These are phyloP conservation scores for Didymella glomerata DNA, from an alignment of 2,329 filamentous ascomycete species.

Conservation along the genomic window DNA sequence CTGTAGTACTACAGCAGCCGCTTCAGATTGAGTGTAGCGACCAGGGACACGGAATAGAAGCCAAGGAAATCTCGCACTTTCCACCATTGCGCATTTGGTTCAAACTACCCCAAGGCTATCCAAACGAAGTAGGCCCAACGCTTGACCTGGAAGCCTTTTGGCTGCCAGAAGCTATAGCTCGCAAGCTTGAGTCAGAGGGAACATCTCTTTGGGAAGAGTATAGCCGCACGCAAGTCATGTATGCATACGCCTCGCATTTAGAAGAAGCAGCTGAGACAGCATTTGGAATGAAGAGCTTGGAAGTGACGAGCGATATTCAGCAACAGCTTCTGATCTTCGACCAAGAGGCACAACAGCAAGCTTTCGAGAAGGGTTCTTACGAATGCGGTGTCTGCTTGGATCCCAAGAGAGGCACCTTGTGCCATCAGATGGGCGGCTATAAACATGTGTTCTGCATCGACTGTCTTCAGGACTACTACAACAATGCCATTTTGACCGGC, in stretches of 20 bases:
- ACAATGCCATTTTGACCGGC: conserved; percentile 5
- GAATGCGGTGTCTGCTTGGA: conserved; percentile 9
- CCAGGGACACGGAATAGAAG: background rate
- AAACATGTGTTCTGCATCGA: conserved; percentile 14
- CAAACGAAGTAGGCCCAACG: background rate
- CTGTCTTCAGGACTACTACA: conserved; percentile 11
- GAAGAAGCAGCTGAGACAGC: background rate
- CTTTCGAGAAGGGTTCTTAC: background rate
- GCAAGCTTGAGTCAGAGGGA: background rate
- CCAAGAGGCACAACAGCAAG: background rate
- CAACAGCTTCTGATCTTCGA: background rate
- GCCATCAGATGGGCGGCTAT: background rate
- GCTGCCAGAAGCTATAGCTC: background rate
- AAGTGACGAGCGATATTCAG: background rate
- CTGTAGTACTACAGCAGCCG: background rate
- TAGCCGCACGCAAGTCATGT: conserved; percentile 1
- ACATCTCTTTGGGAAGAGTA: background rate
- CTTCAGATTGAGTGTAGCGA: background rate
- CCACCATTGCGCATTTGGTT: background rate
- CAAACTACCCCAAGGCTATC: background rate
- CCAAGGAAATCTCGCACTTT: background rate
- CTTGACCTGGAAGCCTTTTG: background rate
- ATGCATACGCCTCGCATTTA: background rate
- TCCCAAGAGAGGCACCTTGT: background rate
- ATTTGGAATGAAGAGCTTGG: background rate